Evolutionary conservation across 2,329 filamentous ascomycete species (phyloP).

Genomic region (Cadophora malorum): DNA sequence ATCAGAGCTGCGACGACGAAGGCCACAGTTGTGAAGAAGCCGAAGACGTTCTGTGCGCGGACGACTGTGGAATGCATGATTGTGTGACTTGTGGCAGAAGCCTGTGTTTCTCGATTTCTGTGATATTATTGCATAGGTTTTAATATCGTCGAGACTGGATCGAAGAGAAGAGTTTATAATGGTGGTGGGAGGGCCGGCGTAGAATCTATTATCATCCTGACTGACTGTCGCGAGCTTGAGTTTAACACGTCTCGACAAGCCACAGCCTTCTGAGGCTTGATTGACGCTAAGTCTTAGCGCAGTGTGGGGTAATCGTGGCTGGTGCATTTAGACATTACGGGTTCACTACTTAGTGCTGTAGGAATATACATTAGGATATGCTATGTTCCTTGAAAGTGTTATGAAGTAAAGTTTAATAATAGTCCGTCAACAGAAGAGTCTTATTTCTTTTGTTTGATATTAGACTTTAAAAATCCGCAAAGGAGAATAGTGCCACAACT

Average conservation of each 20-base stretch:
- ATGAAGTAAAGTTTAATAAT: too few species aligned
- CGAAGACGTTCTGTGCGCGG: constrained; percentile 90
- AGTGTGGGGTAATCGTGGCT: constrained; percentile 27
- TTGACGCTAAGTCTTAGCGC: constrained; percentile 11
- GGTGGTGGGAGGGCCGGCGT: not conserved
- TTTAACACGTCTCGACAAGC: constrained; percentile 36
- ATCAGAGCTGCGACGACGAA: constrained; percentile 82
- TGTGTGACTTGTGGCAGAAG: constrained; percentile 8
- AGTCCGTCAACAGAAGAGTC: too few species aligned
- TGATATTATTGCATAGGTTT: constrained; percentile 17
- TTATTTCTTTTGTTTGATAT: too few species aligned
- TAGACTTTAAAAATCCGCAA: not conserved
- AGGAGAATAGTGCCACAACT: not conserved
- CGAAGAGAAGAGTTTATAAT: not conserved
- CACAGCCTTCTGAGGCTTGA: constrained; percentile 24
- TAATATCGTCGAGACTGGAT: not conserved
- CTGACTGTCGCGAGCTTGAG: constrained; percentile 11
- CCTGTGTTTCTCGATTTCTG: not conserved
- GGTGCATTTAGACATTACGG: not conserved
- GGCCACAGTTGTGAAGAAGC: constrained; percentile 95
- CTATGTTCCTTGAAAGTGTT: too few species aligned
- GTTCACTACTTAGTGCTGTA: too few species aligned
- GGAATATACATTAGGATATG: too few species aligned
- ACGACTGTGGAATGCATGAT: constrained; percentile 86
- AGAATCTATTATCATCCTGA: constrained; percentile 5